phyloP scores from a whole-genome alignment of 257 asterid species.

The Jacaranda copaia region DNA sequence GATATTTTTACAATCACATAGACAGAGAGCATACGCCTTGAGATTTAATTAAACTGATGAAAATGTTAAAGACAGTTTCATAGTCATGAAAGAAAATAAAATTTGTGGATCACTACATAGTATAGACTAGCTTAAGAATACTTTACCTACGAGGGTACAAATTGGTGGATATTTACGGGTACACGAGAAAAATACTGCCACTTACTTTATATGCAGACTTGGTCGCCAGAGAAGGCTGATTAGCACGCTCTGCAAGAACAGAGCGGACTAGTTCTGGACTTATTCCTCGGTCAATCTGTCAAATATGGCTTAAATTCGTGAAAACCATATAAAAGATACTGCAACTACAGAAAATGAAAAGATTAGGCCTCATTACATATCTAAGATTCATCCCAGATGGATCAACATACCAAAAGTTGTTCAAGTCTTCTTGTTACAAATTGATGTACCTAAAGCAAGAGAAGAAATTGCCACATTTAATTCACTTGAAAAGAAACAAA shows the following conservation, averaged over 20 bases:
- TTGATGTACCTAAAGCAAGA: constrained; percentile 73
- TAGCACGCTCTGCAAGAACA: constrained; percentile 86
- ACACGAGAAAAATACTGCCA: constrained; percentile 22
- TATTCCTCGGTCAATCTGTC: constrained; percentile 83
- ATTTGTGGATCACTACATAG: neutral
- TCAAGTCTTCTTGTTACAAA: constrained; percentile 94
- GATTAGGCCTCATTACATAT: neutral
- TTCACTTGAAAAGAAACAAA: constrained; percentile 26
- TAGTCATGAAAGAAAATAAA: neutral
- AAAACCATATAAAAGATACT: constrained; percentile 23
- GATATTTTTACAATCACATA: constrained; percentile 6
- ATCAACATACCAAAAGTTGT: constrained; percentile 84
- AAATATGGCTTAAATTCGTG: constrained; percentile 39
- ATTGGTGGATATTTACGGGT: constrained; percentile 10
- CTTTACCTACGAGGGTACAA: constrained; percentile 1
- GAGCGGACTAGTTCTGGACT: constrained; percentile 92
- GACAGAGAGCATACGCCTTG: neutral
- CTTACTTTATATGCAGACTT: constrained; percentile 79
- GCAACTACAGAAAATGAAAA: constrained; percentile 17
- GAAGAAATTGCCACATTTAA: constrained; percentile 36
- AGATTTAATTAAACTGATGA: neutral
- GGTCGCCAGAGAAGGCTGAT: constrained; percentile 77
- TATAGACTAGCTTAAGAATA: constrained; percentile 6
- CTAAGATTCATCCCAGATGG: neutral
- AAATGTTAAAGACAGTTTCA: constrained; percentile 4